Percentiles rank a stretch among this genome's conserved stretches.
Conservation (phyloP, 2,329 filamentous ascomycete species). For the Talaromyces amestolkiae region DNA sequence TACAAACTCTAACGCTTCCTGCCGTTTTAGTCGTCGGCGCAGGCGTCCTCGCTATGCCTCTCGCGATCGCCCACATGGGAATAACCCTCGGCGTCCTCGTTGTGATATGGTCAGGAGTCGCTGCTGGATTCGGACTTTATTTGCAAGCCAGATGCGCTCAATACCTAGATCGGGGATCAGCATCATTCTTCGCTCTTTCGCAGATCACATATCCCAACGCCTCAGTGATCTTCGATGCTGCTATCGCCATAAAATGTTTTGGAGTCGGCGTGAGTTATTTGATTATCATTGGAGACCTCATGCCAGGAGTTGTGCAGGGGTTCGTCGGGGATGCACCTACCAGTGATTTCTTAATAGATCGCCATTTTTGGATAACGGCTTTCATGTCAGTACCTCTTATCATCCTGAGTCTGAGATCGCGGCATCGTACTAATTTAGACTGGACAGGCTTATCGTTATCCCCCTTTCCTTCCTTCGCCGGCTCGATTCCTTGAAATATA, state of each 20-base stretch:
- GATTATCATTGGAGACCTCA: slow-evolving; percentile 97
- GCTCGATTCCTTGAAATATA: slow-evolving; percentile 95
- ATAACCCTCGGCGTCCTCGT: slow-evolving; percentile 79
- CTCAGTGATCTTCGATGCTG: slow-evolving; percentile 89
- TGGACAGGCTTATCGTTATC: slow-evolving; percentile 75
- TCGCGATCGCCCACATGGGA: slow-evolving; percentile 92
- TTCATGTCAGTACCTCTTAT: slow-evolving; percentile 68
- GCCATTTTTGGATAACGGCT: slow-evolving; percentile 95
- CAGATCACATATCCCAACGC: slow-evolving; percentile 97
- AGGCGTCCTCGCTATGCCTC: slow-evolving; percentile 92
- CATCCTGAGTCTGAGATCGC: background rate
- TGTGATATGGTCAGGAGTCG: slow-evolving; percentile 86
- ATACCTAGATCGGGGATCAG: slow-evolving; percentile 83
- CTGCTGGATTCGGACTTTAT: slow-evolving; percentile 89
- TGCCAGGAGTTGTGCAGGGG: slow-evolving; percentile 88
- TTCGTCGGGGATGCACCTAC: slow-evolving; percentile 65
- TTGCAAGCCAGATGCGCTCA: slow-evolving; percentile 89
- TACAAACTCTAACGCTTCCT: background rate
- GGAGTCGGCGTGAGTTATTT: slow-evolving; percentile 96
- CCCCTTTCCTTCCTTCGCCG: slow-evolving; percentile 88
- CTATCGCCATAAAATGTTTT: slow-evolving; percentile 97
- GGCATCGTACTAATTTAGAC: slow-evolving; percentile 22
- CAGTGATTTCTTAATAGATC: slow-evolving; percentile 74
- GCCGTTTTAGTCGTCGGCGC: slow-evolving; percentile 75
- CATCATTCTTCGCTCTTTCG: slow-evolving; percentile 94